A percentile compares a stretch with the other conserved stretches of the same genome.
Evolutionary conservation across 2,329 filamentous ascomycete genomes (phyloP).

Genomic region (Aspergillus amoenus): DNA sequence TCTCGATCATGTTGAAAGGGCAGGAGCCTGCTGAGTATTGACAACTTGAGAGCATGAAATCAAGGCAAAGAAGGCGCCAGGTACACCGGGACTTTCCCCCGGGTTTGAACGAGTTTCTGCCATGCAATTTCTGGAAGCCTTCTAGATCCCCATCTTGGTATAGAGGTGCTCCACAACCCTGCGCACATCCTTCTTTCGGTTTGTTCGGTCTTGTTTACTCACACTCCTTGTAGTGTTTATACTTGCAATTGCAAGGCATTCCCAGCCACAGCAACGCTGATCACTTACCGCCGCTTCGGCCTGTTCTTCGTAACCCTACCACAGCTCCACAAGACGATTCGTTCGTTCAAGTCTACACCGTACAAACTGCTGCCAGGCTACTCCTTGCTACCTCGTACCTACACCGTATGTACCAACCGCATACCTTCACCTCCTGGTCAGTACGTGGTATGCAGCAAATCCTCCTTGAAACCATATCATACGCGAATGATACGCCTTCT

Average conservation of each 20-base stretch:
- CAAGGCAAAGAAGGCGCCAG: background rate
- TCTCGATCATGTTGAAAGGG: constrained; percentile 2
- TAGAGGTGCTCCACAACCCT: constrained; percentile 2
- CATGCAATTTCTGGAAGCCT: constrained; percentile 5
- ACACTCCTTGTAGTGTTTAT: too few relatives aligned
- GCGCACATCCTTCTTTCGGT: background rate
- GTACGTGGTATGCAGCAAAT: background rate
- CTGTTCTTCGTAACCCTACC: background rate
- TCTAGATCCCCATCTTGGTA: background rate
- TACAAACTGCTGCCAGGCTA: background rate
- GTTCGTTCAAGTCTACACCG: background rate
- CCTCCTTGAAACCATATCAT: background rate
- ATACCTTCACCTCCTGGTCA: background rate
- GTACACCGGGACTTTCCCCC: background rate
- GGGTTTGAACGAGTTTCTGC: background rate
- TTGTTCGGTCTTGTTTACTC: background rate
- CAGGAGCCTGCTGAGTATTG: background rate
- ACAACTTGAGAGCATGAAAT: background rate
- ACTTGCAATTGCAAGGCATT: background rate
- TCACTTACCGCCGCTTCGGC: background rate
- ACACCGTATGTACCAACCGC: background rate
- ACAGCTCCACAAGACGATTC: background rate
- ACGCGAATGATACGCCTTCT: background rate
- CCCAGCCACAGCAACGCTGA: background rate
- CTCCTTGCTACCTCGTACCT: background rate